Base-by-base conservation (phyloP, 176 grass and related monocot genomes). In the Bolboschoenus planiculmis region DNA sequence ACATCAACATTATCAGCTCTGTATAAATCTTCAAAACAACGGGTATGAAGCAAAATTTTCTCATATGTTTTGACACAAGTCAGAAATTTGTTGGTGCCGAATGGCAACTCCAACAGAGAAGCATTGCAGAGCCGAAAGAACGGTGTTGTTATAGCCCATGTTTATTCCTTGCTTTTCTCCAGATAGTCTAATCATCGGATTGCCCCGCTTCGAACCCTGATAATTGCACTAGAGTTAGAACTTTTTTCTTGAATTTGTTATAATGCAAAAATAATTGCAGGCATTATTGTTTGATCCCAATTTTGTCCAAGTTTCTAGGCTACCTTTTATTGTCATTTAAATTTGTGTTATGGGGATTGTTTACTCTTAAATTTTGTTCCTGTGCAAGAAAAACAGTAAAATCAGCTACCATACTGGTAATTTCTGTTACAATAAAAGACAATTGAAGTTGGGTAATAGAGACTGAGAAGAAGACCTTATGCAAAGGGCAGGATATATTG, bases 81-180 rank as follows among this genome's bases (percentile, higher is more conserved):
- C 43, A 31, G 83, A 54, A 50, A 40, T 55, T 53, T 89, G 87
- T 43, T 78, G 33, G 65, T 89, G 87, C 40, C 85, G 71, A 62
- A 78, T 54, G 20, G 87, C 82, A 39, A 89, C 70, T 58, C 64
- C 83, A 31, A 78, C 60, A 23, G 87, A 89, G 83, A 89, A 89
- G 39, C 77, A 81, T 27, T 89, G 87, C 15, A 89, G 83, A 85
- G 83, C 78, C 7, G 87, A 85, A 33, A 89, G 7, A 47, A 40
- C 35, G 44, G 65, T 40, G 61, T 77, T 44, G 40, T 57, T 81
- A 58, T 64, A 64, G 20, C 85, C 56, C 5, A 56, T 11, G 63
- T 76, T 81, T 14, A 72, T 18, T 43, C 43, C 81, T 68, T 88
- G 59, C 37, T 63, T 72, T 78, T 44, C 66, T 50, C 63, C 29